Percentiles rank a stretch among this genome's conserved stretches.
Conservation (phyloP, 2,329 filamentous ascomycete species). For the Alternaria ventricosa region DNA sequence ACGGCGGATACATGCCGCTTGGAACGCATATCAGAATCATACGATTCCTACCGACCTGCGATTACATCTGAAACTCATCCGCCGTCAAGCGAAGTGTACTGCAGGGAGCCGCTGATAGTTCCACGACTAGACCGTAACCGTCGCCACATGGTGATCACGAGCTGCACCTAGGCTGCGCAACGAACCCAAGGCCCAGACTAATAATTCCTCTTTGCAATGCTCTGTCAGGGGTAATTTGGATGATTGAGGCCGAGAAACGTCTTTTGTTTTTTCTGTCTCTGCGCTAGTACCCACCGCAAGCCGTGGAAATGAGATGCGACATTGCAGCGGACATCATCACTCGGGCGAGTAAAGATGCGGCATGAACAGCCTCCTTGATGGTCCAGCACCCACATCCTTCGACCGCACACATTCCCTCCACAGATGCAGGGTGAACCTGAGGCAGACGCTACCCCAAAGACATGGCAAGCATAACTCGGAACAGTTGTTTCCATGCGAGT, state of each 20-base stretch:
- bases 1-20: conserved; percentile 5
- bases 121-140: conserved; percentile 1
- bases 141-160: neutral
- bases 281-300: neutral
- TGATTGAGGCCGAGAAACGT: neutral
- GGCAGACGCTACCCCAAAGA: conserved; percentile 1
- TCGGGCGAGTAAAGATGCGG: neutral
- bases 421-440: conserved; percentile 8
- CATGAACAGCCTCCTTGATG: neutral
- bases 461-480: neutral
- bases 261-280: conserved; percentile 2
- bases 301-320: conserved; percentile 1
- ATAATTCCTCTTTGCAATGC: neutral
- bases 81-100: conserved; percentile 11
- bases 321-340: neutral
- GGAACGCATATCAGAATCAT: conserved; percentile 5
- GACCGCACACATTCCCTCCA: neutral
- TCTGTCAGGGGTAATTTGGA: neutral
- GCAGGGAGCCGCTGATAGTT: conserved; percentile 17
- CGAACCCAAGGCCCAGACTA: neutral
- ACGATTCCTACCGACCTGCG: conserved; percentile 9
- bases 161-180: conserved; percentile 13
- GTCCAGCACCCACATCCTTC: neutral
- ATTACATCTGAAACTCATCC: conserved; percentile 13
- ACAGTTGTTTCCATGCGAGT: neutral